Percentiles rank a stretch among this genome's conserved stretches.
Conservation (phyloP, 2,329 filamentous ascomycete genomes). For the Penicillium sp. region DNA sequence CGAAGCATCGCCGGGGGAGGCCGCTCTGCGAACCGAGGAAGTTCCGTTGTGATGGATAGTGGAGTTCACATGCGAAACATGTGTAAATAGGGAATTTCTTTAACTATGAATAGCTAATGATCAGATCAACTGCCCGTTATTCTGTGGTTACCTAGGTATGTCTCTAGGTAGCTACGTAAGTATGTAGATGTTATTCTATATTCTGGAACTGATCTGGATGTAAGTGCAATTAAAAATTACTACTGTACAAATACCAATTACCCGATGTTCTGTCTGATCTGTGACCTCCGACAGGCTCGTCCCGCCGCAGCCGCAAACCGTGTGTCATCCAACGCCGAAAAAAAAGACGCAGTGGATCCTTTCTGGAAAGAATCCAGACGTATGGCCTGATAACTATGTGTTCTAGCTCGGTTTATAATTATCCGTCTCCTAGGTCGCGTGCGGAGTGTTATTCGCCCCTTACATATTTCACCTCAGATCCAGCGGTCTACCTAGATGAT, state of each 20-base stretch:
- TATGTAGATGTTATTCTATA: not conserved
- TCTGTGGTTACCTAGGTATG: not conserved
- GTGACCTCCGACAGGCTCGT: slow-evolving; percentile 16
- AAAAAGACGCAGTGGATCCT: slow-evolving; percentile 27
- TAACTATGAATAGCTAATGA: not conserved
- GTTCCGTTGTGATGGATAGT: slow-evolving; percentile 8
- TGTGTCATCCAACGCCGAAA: slow-evolving; percentile 27
- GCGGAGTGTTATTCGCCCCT: not conserved
- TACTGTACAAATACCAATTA: not conserved
- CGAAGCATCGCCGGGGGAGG: slow-evolving; percentile 5
- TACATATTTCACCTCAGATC: not conserved
- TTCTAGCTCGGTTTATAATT: not conserved
- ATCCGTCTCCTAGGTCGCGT: not conserved
- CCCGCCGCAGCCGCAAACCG: slow-evolving; percentile 11
- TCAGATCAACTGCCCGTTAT: not conserved
- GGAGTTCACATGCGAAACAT: slow-evolving; percentile 17
- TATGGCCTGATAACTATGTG: not conserved
- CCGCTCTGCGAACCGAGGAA: slow-evolving; percentile 8
- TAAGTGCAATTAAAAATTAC: not conserved
- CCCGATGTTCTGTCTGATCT: slow-evolving; percentile 2
- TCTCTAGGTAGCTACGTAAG: not conserved
- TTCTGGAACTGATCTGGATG: not conserved
- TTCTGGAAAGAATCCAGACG: slow-evolving; percentile 11
- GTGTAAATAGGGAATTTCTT: not conserved
- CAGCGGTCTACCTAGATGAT: not conserved